Evolutionary conservation across 2,329 filamentous ascomycete species (phyloP).

Genomic region (Trichophyton verrucosum): DNA sequence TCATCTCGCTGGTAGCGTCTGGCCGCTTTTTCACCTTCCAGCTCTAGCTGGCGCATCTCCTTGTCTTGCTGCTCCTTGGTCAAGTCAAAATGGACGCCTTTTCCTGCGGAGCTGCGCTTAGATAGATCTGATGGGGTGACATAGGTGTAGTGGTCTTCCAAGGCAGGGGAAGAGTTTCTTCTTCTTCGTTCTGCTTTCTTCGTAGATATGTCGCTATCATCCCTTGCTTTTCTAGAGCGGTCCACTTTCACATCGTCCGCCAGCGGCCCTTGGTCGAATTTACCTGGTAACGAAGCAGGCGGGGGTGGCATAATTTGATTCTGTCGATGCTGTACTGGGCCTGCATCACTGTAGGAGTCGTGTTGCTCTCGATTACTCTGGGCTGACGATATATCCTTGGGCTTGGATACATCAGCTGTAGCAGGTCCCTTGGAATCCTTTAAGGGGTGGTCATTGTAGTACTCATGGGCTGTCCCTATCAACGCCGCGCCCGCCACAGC

Average conservation of each 20-base stretch:
- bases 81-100: slow-evolving; percentile 44
- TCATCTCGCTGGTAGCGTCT: slow-evolving; percentile 9
- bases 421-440: not conserved
- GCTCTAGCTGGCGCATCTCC: slow-evolving; percentile 25
- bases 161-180: slow-evolving; percentile 37
- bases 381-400: not conserved
- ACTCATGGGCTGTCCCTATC: not conserved
- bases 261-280: not conserved
- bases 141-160: slow-evolving; percentile 21
- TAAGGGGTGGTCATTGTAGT: not conserved
- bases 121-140: slow-evolving; percentile 14
- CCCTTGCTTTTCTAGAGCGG: not conserved
- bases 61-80: slow-evolving; percentile 45
- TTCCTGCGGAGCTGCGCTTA: slow-evolving; percentile 24
- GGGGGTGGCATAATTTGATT: not conserved
- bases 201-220: not conserved
- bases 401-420: not conserved
- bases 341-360: not conserved
- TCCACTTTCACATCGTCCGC: not conserved
- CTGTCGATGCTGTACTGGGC: not conserved
- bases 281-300: not conserved
- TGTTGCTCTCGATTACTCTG: not conserved
- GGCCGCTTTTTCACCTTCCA: slow-evolving; percentile 14
- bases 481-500: not conserved
- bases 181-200: slow-evolving; percentile 23